phyloP scores from a whole-genome alignment of 441 rosid species.

The Corymbia citriodora region DNA sequence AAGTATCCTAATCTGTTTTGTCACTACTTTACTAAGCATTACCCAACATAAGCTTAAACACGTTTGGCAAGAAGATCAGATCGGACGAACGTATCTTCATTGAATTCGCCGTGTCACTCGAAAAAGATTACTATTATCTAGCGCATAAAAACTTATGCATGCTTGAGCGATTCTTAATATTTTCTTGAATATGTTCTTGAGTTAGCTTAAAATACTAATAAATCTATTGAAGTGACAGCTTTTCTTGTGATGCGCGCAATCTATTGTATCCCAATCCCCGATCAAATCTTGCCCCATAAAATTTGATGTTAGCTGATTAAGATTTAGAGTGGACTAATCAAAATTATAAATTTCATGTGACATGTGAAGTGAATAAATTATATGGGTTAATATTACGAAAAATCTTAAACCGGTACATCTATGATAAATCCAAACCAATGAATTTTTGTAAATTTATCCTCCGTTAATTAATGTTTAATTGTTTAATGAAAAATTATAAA shows the following conservation, averaged over 20 bases:
- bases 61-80: rapidly evolving
- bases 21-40: neutral
- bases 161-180: neutral
- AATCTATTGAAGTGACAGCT: neutral
- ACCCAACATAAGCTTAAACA: neutral
- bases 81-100: rapidly evolving
- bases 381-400: too few relatives aligned
- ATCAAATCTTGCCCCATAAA: neutral
- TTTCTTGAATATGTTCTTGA: too few relatives aligned
- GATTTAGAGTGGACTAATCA: neutral
- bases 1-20: neutral
- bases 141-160: neutral
- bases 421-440: too few relatives aligned
- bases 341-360: neutral
- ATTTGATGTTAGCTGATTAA: neutral
- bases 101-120: neutral
- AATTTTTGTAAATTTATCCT: too few relatives aligned
- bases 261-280: neutral
- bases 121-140: too few relatives aligned
- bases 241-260: neutral
- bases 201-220: too few relatives aligned
- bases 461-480: too few relatives aligned
- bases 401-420: too few relatives aligned
- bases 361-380: neutral
- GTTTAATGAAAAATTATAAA: too few relatives aligned